A percentile compares a stretch with the other conserved stretches of the same genome.
These are phyloP conservation scores for Juglanconis juglandina DNA, from an alignment of 2,329 filamentous ascomycete species.

Conservation along the genomic window DNA sequence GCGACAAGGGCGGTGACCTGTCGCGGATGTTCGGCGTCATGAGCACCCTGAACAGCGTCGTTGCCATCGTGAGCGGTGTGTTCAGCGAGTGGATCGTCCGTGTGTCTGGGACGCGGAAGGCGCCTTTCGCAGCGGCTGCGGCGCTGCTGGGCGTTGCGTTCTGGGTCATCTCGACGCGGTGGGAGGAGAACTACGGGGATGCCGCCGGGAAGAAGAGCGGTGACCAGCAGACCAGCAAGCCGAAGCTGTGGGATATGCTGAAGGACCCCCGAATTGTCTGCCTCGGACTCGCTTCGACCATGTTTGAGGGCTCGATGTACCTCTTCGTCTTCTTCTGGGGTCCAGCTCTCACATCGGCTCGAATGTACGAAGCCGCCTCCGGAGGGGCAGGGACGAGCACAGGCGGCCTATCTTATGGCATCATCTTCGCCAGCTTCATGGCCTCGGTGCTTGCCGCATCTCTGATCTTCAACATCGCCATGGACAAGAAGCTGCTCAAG, in stretches of 20 bases:
- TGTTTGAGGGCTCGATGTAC: slow-evolving; percentile 59
- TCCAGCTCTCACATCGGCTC: slow-evolving; percentile 42
- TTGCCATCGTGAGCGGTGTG: slow-evolving; percentile 51
- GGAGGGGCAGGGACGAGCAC: slow-evolving; percentile 1
- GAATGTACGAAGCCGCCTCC: slow-evolving; percentile 14
- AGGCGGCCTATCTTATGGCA: slow-evolving; percentile 37
- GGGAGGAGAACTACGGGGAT: slow-evolving; percentile 51
- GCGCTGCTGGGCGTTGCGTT: slow-evolving; percentile 39
- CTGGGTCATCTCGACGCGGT: slow-evolving; percentile 41
- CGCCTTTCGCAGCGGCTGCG: slow-evolving; percentile 43
- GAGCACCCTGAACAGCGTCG: slow-evolving; percentile 51
- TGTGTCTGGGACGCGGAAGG: slow-evolving; percentile 43
- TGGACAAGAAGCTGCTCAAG: slow-evolving; percentile 25
- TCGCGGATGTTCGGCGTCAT: slow-evolving; percentile 49
- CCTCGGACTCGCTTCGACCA: slow-evolving; percentile 48
- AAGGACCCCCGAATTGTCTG: slow-evolving; percentile 46
- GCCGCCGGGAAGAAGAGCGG: slow-evolving; percentile 19
- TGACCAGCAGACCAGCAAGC: slow-evolving; percentile 12
- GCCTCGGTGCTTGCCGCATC: slow-evolving; percentile 57
- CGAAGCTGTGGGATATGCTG: slow-evolving; percentile 22
- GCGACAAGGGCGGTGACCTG: slow-evolving; percentile 38
- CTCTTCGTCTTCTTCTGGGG: slow-evolving; percentile 59
- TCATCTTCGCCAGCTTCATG: slow-evolving; percentile 52
- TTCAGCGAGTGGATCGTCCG: slow-evolving; percentile 49
- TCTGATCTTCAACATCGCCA: slow-evolving; percentile 45